Base-by-base conservation (phyloP, 2,329 filamentous ascomycete genomes). In the Cladosporium oxysporum region DNA sequence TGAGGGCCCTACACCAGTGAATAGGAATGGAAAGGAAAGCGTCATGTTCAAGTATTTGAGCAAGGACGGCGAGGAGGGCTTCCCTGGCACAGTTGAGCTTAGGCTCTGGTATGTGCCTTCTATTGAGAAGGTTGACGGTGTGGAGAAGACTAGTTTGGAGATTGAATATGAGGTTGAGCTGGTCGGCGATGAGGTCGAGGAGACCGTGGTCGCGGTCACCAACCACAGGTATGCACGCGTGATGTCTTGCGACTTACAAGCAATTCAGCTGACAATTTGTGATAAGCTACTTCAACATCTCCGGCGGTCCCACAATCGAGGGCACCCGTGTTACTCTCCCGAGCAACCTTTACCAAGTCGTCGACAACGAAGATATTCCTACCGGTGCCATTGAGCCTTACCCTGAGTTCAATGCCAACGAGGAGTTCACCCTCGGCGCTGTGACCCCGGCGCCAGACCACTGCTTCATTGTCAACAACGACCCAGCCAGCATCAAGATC, bases 91-190 rank as follows among this genome's bases (percentile, higher is more conserved):
- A 0, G 88, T 98, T 2, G 87, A 93, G 75, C 85, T 88, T 64
- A 88, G 83, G 67, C 88, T 96, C 33, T 88, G 88, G 78, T 99
- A 98, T 78, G 91, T 89, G 0, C 85, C 90, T 0, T 89, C 88
- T 62, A 90, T 87, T 68, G 88, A 92, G 76, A 79, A 85, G 60
- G 76, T 76, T 5, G 87, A 86, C 21, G 64, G 64, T 18, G 58
- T 62, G 16, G 84, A 89, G 68, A 88, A 89, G 69, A 88, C 87
- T 1, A 87, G 95, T 23, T 80, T 98, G 66, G 89, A 89, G 65
- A 91, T 96, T 59, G 95, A 98, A 78, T 98, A 96, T 76, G 91
- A 97, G 82, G 93, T 91, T 23, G 88, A 92, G 78, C 83, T 98
- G 57, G 84, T 92, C 3, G 75, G 86, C 3, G 89, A 87, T 67